Conservation (phyloP, 108 stramenopile genomes). For the Skeletonema marinoi region DNA sequence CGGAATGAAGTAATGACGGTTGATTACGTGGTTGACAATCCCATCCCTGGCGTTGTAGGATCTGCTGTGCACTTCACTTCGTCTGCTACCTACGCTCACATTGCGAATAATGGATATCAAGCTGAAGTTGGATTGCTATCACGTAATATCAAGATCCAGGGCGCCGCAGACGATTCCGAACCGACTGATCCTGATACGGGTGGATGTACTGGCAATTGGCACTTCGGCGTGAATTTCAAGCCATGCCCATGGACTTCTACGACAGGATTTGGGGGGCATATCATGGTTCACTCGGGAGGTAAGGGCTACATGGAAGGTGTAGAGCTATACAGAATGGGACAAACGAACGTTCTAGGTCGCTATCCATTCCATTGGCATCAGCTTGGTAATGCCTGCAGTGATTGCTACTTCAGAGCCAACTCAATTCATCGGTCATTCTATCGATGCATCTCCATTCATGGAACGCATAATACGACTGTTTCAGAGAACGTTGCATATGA, state of each 20-base stretch:
- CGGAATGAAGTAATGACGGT: constrained; percentile 43
- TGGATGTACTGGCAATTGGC: constrained; percentile 19
- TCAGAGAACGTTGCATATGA: constrained; percentile 60
- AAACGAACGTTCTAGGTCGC: constrained; percentile 56
- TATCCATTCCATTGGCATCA: constrained; percentile 59
- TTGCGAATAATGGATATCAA: constrained; percentile 49
- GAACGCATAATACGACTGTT: constrained; percentile 30
- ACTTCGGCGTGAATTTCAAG: constrained; percentile 7
- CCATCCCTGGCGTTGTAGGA: constrained; percentile 16
- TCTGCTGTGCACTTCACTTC: constrained; percentile 28
- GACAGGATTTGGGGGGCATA: constrained; percentile 62
- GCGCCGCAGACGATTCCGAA: constrained; percentile 35
- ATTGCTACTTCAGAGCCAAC: constrained; percentile 48
- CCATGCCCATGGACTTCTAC: constrained; percentile 34
- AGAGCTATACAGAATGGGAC: constrained; percentile 56
- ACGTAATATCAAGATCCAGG: constrained; percentile 54
- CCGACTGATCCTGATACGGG: constrained; percentile 45
- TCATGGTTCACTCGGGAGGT: constrained; percentile 35
- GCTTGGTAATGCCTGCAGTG: constrained; percentile 29
- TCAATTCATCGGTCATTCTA: constrained; percentile 48
- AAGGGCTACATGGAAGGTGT: constrained; percentile 43
- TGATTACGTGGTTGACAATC: constrained; percentile 10
- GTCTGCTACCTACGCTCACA: constrained; percentile 34
- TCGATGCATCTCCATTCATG: constrained; percentile 59
- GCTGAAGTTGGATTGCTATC: constrained; percentile 58